Conservation (phyloP, 2,329 filamentous ascomycete species). For the Cercospora zeae-maydis region DNA sequence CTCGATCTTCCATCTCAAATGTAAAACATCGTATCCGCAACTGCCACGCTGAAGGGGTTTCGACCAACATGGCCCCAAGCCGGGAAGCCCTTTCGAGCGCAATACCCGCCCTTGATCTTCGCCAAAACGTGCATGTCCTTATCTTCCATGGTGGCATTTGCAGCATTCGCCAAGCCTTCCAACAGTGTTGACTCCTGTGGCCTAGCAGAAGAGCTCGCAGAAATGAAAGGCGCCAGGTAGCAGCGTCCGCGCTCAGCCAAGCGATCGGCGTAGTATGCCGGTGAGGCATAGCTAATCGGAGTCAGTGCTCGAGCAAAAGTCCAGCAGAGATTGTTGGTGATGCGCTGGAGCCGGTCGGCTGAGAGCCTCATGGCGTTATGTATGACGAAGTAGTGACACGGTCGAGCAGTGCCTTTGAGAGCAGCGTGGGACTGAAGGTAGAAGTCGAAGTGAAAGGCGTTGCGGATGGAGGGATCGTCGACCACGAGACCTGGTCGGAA, state of each 20-base stretch:
- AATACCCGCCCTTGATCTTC: not conserved
- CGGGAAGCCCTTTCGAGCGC: not conserved
- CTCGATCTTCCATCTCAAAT: conserved; percentile 9
- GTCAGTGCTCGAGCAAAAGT: conserved; percentile 36
- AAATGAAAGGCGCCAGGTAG: conserved; percentile 28
- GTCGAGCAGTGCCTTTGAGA: conserved; percentile 34
- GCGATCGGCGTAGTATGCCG: conserved; percentile 41
- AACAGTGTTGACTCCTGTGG: not conserved
- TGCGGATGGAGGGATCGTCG: conserved; percentile 30
- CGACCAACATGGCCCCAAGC: not conserved
- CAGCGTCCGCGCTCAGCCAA: conserved; percentile 38
- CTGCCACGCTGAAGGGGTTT: conserved; percentile 29
- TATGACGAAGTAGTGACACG: conserved; percentile 37
- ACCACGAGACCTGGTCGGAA: conserved; percentile 33
- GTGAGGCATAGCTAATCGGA: conserved; percentile 37
- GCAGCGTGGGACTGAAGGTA: conserved; percentile 36
- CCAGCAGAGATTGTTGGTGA: conserved; percentile 36
- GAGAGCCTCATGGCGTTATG: conserved; percentile 29
- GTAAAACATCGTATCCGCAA: conserved; percentile 33
- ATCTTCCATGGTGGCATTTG: not conserved
- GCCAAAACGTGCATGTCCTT: not conserved
- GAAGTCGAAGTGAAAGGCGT: conserved; percentile 33
- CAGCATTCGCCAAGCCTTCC: not conserved
- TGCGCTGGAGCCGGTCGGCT: conserved; percentile 24
- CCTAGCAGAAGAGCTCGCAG: not conserved